These are phyloP conservation scores for Cichorium intybus DNA, from an alignment of 140 eudicot genomes.

Conservation along the genomic window DNA sequence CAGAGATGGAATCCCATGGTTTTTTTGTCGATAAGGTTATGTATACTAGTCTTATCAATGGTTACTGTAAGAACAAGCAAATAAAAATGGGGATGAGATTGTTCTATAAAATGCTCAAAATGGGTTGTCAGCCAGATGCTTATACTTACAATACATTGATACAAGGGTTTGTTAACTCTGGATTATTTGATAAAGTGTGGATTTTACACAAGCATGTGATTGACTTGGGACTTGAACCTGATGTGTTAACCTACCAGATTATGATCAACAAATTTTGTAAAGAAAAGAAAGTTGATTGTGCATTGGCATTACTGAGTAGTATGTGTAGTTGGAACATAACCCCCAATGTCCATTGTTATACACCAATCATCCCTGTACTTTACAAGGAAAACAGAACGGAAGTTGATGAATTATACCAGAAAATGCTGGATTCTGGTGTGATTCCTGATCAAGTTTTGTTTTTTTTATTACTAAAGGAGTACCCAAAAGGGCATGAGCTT, in stretches of 20 bases:
- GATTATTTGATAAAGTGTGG: slow-evolving; percentile 49
- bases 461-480: slow-evolving; percentile 46
- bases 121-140: slow-evolving; percentile 55
- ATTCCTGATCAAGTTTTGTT: slow-evolving; percentile 71
- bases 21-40: slow-evolving; percentile 50
- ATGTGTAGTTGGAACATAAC: slow-evolving; percentile 32
- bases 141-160: slow-evolving; percentile 61
- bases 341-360: slow-evolving; percentile 69
- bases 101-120: slow-evolving; percentile 59
- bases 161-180: slow-evolving; percentile 44
- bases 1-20: slow-evolving; percentile 58
- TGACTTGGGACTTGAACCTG: slow-evolving; percentile 48
- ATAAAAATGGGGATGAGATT: slow-evolving; percentile 65
- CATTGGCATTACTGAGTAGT: slow-evolving; percentile 31
- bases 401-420: slow-evolving; percentile 43
- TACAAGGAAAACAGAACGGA: slow-evolving; percentile 45
- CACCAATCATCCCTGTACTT: slow-evolving; percentile 48
- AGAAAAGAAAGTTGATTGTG: slow-evolving; percentile 49
- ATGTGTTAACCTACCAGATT: slow-evolving; percentile 52
- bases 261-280: slow-evolving; percentile 49
- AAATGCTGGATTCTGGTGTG: slow-evolving; percentile 52
- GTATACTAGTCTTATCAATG: slow-evolving; percentile 55
- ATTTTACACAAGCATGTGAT: slow-evolving; percentile 41
- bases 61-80: slow-evolving; percentile 52
- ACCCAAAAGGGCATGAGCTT: slow-evolving; percentile 49